Base-by-base conservation (phyloP, 805 yeast species). In the Candida andamanensis region DNA sequence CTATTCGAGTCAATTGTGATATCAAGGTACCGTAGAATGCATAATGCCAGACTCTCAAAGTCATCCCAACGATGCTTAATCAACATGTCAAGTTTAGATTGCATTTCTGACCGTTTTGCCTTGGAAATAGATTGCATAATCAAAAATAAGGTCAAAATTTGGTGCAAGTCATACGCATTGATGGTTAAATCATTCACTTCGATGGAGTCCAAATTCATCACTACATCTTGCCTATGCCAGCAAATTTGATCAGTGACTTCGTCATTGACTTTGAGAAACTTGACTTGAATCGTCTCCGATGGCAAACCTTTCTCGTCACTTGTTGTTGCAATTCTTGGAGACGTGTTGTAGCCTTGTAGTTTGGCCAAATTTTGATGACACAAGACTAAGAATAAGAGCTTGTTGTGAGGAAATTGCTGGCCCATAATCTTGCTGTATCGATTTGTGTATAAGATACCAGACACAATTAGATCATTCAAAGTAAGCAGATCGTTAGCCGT, bases 1-100 rank as follows among this genome's bases (percentile, higher is more conserved):
- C 41, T 33, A 10, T 10, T 12, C 4, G 36, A 26, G 0, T 47
- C 49, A 20, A 74, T 56, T 2, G 50, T 43, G 2, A 64, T 38
- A 34, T 72, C 64, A 50, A 82, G 65, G n/a, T 76, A 63, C 33
- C 74, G 52, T 12, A 79, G 35, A 14, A 82, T 45, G 15, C 60
- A 48, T 20, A 63, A 28, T 0, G 85, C 78, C 19, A 57, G 46
- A 0, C 39, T 30, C 39, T 69, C 67, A 52, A 69, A 79, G 3
- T 49, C 45, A 1, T 49, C 36, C 74, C 79, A 72, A 4, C 58
- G 46, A 3, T 40, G 32, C 24, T 11, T 9, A 4, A 59, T 51
- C 28, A 45, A 47, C 2, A 44, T 39, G 2, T 41, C 37, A 24
- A 52, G 45, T 11, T 41, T 44, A 19, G 36, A 39, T 21, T 35